Conservation (phyloP, 1,139 yeast genomes). For the Geotrichum fermentans region DNA sequence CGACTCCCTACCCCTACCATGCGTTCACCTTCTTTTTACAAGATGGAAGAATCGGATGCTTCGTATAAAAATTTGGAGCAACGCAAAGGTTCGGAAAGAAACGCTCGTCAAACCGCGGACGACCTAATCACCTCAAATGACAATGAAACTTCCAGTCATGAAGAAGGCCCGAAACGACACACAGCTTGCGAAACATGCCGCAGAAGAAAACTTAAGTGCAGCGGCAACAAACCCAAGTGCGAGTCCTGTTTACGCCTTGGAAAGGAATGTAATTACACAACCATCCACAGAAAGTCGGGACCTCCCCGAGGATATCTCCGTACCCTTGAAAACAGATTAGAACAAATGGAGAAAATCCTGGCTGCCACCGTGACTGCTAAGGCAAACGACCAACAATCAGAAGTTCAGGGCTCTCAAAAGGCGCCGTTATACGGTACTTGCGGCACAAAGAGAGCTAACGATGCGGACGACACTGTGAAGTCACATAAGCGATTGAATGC, state of each 20-base stretch:
- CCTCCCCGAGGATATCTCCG: conserved; percentile 36
- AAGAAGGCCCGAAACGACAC: conserved; percentile 24
- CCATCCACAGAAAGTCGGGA: conserved; percentile 31
- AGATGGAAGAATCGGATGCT: no score
- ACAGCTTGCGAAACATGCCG: conserved; percentile 36
- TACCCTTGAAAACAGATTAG: conserved; percentile 31
- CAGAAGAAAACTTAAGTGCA: conserved; percentile 35
- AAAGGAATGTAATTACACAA: conserved; percentile 32
- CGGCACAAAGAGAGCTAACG: neutral
- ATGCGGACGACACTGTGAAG: no score
- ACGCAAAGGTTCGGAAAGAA: no score
- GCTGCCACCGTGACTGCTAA: conserved; percentile 1
- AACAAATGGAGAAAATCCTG: conserved; percentile 27
- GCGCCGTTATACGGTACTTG: neutral
- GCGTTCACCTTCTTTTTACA: no score
- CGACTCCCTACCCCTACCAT: no score
- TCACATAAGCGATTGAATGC: no score
- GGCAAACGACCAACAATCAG: neutral
- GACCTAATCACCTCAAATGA: no score
- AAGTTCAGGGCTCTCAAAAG: no score
- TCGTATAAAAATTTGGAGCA: no score
- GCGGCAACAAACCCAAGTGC: conserved; percentile 34
- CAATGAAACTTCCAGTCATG: neutral
- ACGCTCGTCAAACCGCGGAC: no score
- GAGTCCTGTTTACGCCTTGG: conserved; percentile 30